Percentiles rank a stretch among this genome's conserved stretches.
Conservation (phyloP, 2,329 filamentous ascomycete species). For the Raffaelea ambrosiae region DNA sequence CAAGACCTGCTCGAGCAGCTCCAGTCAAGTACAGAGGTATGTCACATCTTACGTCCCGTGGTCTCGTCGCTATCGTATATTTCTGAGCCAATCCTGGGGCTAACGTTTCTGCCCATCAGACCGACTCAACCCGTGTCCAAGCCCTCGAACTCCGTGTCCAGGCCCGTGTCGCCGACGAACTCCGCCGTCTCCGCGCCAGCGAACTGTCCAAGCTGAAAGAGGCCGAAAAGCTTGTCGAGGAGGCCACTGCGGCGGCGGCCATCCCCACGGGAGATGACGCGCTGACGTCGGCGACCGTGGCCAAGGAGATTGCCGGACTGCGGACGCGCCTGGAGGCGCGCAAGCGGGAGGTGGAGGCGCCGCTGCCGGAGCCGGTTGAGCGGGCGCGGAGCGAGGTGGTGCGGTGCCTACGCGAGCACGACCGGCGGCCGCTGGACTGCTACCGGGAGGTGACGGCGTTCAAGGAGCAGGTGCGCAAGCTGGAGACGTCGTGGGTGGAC, state of each 20-base stretch:
- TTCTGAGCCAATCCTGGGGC: too few relatives aligned
- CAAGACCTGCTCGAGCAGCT: conserved; percentile 74
- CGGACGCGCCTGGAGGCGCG: conserved; percentile 51
- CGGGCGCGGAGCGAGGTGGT: conserved; percentile 68
- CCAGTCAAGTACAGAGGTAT: conserved; percentile 78
- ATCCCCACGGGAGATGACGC: neutral
- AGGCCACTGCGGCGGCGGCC: conserved; percentile 7
- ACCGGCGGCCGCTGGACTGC: conserved; percentile 84
- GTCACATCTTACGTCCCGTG: conserved; percentile 17
- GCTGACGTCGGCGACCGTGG: conserved; percentile 29
- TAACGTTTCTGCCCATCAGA: conserved; percentile 41
- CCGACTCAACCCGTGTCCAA: conserved; percentile 78
- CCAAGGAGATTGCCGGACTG: conserved; percentile 51
- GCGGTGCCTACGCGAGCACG: conserved; percentile 72
- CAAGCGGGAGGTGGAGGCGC: conserved; percentile 54
- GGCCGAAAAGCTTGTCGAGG: conserved; percentile 20
- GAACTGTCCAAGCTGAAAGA: conserved; percentile 61
- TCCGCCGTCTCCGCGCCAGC: conserved; percentile 66
- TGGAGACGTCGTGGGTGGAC: conserved; percentile 85
- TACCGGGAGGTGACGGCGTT: conserved; percentile 89
- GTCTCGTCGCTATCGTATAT: too few relatives aligned
- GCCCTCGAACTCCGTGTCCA: conserved; percentile 82
- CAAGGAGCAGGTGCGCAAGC: conserved; percentile 75
- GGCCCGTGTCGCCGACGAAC: conserved; percentile 75
- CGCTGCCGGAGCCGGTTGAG: conserved; percentile 64